phyloP scores from a whole-genome alignment of 768 basidiomycete species.

The Rhizopogon rudus region DNA sequence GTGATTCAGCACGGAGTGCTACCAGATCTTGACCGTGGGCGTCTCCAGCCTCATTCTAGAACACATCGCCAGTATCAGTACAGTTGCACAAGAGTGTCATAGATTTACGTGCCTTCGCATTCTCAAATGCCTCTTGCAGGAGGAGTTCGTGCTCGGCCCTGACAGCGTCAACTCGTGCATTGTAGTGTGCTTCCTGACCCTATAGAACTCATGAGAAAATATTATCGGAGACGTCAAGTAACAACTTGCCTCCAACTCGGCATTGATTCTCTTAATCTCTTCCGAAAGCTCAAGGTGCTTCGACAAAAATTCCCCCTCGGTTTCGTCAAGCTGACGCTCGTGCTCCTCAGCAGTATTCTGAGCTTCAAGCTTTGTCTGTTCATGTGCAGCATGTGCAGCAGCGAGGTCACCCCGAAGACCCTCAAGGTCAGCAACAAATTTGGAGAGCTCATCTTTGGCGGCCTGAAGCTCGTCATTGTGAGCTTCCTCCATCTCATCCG shows the following conservation, averaged over 20 bases:
- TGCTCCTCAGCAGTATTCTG: conserved; percentile 44
- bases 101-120: conserved; percentile 57
- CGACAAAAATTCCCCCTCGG: conserved; percentile 43
- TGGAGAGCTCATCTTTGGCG: conserved; percentile 38
- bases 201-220: conserved; percentile 20
- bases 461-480: conserved; percentile 45
- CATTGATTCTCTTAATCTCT: conserved; percentile 49
- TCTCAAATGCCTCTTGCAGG: conserved; percentile 67
- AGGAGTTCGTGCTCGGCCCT: conserved; percentile 59
- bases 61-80: neutral
- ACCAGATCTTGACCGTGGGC: conserved; percentile 69
- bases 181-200: conserved; percentile 68
- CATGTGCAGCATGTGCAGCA: conserved; percentile 39
- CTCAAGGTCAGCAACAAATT: conserved; percentile 39
- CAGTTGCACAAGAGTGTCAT: neutral
- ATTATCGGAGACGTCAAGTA: neutral
- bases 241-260: conserved; percentile 61
- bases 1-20: conserved; percentile 59
- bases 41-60: conserved; percentile 65
- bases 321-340: conserved; percentile 43
- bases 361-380: conserved; percentile 42
- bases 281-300: conserved; percentile 49
- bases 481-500: conserved; percentile 35
- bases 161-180: conserved; percentile 58
- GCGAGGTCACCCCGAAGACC: conserved; percentile 44